Percentiles rank a stretch among this genome's conserved stretches.
Evolutionary conservation across 768 basidiomycete genomes (phyloP).

Genomic region (Coprinopsis cinerea): DNA sequence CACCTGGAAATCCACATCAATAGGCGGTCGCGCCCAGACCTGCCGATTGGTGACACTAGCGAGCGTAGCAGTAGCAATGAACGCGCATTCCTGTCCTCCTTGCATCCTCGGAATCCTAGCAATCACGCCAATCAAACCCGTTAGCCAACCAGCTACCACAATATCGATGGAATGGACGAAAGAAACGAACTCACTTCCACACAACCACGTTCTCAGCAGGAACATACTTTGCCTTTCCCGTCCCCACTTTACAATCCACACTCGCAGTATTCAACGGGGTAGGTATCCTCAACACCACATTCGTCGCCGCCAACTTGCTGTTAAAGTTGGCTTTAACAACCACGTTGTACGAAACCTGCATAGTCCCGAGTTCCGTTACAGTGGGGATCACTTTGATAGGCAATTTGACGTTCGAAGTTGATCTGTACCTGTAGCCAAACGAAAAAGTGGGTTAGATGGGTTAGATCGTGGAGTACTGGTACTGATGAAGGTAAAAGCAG

Average conservation of each 20-base stretch:
- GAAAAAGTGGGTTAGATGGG: not conserved
- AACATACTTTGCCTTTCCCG: constrained; percentile 95
- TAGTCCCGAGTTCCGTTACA: constrained; percentile 88
- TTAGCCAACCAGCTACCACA: not conserved
- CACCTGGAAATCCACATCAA: constrained; percentile 98
- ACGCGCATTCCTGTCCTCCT: constrained; percentile 85
- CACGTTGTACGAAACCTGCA: constrained; percentile 86
- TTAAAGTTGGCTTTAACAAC: constrained; percentile 86
- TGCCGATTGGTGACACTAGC: constrained; percentile 89
- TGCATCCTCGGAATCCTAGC: constrained; percentile 87
- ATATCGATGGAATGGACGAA: not conserved
- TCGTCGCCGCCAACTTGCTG: constrained; percentile 88
- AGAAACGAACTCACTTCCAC: constrained; percentile 92
- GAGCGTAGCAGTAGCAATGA: constrained; percentile 75
- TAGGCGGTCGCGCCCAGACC: constrained; percentile 97
- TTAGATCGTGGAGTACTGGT: too few species aligned
- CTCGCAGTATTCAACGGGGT: constrained; percentile 92
- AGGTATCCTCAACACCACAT: constrained; percentile 89
- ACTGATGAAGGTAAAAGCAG: not conserved
- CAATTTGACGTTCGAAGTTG: constrained; percentile 93
- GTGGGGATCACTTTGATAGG: constrained; percentile 87
- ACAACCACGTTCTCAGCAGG: constrained; percentile 94
- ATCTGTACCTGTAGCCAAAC: constrained; percentile 71
- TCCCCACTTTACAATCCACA: constrained; percentile 86
- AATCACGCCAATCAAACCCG: not conserved